phyloP scores from a whole-genome alignment of 2,329 filamentous ascomycete genomes.

The Fusarium pininemorale region DNA sequence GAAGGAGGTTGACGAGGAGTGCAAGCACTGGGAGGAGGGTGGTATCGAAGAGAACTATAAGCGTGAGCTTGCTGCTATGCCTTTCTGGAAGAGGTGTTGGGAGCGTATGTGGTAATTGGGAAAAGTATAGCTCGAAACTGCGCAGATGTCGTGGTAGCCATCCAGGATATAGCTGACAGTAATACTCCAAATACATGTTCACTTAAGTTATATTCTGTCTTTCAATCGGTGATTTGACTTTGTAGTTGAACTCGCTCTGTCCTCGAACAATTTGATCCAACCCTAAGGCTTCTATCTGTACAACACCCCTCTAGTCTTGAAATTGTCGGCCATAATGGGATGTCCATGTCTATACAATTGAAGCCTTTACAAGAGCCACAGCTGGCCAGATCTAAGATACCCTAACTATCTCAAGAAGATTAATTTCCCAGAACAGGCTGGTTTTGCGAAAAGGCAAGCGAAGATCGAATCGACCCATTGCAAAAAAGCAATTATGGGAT shows the following conservation, averaged over 20 bases:
- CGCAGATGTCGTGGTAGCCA: background rate
- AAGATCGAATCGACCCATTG: background rate
- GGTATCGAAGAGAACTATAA: conserved; percentile 57
- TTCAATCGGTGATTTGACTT: background rate
- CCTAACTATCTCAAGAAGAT: background rate
- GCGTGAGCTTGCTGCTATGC: conserved; percentile 48
- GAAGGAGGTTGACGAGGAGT: conserved; percentile 70
- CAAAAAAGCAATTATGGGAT: background rate
- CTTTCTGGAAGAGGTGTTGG: conserved; percentile 49
- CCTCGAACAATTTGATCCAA: background rate
- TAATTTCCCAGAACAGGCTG: background rate
- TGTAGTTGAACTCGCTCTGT: background rate
- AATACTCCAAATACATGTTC: conserved; percentile 1
- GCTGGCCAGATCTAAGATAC: background rate
- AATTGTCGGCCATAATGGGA: too few species aligned
- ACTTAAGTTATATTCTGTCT: background rate
- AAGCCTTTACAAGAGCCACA: background rate
- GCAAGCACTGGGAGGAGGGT: conserved; percentile 55
- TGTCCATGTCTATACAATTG: background rate
- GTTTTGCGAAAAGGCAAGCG: background rate
- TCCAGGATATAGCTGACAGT: background rate
- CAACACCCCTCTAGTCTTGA: background rate
- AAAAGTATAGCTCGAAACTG: background rate
- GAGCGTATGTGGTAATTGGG: conserved; percentile 50
- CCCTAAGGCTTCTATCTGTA: background rate